These are phyloP conservation scores for Dictyostelium brefeldianum DNA, from an alignment of 78 protist species.

Conservation along the genomic window DNA sequence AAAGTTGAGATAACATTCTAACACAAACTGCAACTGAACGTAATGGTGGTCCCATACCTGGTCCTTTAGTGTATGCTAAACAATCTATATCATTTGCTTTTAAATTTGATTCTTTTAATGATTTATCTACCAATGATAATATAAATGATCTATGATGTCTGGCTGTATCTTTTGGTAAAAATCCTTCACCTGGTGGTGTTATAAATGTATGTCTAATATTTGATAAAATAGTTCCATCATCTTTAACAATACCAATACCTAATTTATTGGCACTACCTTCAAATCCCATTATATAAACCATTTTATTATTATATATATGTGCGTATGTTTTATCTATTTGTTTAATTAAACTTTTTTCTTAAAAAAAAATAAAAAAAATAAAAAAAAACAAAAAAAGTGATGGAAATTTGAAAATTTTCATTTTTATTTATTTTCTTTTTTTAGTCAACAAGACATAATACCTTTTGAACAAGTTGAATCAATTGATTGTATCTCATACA, in stretches of 20 bases:
- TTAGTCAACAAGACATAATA: too few species aligned
- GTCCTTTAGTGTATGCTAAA: constrained; percentile 96
- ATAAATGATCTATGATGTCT: constrained; percentile 88
- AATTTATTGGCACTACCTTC: constrained; percentile 99
- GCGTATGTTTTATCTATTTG: too few species aligned
- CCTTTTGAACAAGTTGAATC: too few species aligned
- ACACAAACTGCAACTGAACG: constrained; percentile 94
- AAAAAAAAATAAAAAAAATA: too few species aligned
- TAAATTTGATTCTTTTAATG: constrained; percentile 90
- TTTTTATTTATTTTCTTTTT: too few species aligned
- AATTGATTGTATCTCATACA: constrained; percentile 34
- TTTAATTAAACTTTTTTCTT: too few species aligned
- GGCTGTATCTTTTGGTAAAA: constrained; percentile 97
- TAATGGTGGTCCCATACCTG: constrained; percentile 99
- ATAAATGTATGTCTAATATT: constrained; percentile 97
- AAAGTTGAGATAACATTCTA: constrained; percentile 95
- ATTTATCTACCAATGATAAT: constrained; percentile 70
- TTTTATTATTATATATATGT: not conserved
- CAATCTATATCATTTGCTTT: constrained; percentile 81
- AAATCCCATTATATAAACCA: constrained; percentile 93
- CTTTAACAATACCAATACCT: constrained; percentile 98
- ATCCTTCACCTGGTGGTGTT: constrained; percentile 99
- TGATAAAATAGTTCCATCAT: constrained; percentile 95
- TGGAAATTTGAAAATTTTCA: too few species aligned
- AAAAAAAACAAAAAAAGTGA: too few species aligned